phyloP scores from a whole-genome alignment of 148 eudicot species.

The Tetragonia tetragonoides region DNA sequence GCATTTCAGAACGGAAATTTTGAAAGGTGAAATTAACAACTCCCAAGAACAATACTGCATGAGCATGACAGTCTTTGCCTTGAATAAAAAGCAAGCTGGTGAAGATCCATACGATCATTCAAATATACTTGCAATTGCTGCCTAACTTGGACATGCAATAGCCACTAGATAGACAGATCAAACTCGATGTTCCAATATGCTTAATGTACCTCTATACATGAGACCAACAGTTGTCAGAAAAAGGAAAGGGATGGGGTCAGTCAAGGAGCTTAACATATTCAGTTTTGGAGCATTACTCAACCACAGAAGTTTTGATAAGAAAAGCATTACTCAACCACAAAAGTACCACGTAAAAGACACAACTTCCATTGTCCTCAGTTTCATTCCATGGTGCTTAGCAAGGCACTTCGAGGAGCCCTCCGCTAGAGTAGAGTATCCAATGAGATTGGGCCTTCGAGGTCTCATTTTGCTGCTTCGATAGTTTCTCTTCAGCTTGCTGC shows the following conservation, averaged over 20 bases:
- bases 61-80: too few relatives aligned
- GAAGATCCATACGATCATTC: too few relatives aligned
- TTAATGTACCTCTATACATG: neutral
- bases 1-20: too few relatives aligned
- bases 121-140: neutral
- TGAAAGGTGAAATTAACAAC: too few relatives aligned
- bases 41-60: too few relatives aligned
- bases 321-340: neutral
- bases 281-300: neutral
- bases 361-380: constrained; percentile 24
- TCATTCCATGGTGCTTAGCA: constrained; percentile 32
- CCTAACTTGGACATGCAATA: neutral
- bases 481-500: constrained; percentile 55
- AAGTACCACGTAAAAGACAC: neutral
- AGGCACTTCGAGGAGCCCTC: constrained; percentile 41
- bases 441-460: constrained; percentile 40
- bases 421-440: constrained; percentile 27
- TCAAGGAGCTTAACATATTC: neutral
- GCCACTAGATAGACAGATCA: too few relatives aligned
- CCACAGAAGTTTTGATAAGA: too few relatives aligned
- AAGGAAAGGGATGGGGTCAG: neutral
- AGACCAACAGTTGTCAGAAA: neutral
- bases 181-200: neutral
- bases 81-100: too few relatives aligned
- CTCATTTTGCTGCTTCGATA: constrained; percentile 48